Evolutionary conservation across 2,329 filamentous ascomycete genomes (phyloP).

Genomic region (Fusarium newnesense): DNA sequence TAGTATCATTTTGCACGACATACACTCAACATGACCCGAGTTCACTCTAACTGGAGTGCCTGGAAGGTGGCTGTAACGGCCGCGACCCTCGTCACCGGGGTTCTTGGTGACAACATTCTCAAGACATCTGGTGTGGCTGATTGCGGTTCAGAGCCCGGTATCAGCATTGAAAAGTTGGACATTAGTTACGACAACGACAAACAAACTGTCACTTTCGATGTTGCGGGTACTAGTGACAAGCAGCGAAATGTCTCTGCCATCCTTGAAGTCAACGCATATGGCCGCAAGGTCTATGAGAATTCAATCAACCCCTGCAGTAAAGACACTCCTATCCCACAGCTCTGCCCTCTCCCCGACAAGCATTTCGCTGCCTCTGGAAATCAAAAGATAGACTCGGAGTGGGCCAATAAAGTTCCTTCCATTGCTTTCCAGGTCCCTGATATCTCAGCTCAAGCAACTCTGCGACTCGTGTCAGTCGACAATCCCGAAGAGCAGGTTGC

Average conservation of each 20-base stretch:
- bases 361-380: conserved; percentile 77
- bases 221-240: conserved; percentile 78
- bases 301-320: conserved; percentile 84
- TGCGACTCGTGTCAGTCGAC: conserved; percentile 75
- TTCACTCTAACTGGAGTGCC: conserved; percentile 44
- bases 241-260: conserved; percentile 83
- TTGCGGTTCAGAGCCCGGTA: conserved; percentile 65
- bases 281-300: conserved; percentile 80
- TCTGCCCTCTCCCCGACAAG: conserved; percentile 87
- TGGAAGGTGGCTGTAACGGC: conserved; percentile 49
- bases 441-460: conserved; percentile 84
- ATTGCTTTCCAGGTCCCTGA: conserved; percentile 94
- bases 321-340: conserved; percentile 71
- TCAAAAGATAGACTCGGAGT: conserved; percentile 77
- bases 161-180: conserved; percentile 78
- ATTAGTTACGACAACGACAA: conserved; percentile 82
- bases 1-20: conserved; percentile 32
- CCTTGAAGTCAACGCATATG: conserved; percentile 85
- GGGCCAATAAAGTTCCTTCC: conserved; percentile 79
- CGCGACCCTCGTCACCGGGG: conserved; percentile 55
- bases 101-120: conserved; percentile 76
- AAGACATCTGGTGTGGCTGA: conserved; percentile 83
- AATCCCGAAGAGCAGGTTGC: conserved; percentile 70
- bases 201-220: conserved; percentile 81
- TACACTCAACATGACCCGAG: conserved; percentile 48